Base-by-base conservation (phyloP, 164 flowering plant genomes). In the Buxus sempervirens region DNA sequence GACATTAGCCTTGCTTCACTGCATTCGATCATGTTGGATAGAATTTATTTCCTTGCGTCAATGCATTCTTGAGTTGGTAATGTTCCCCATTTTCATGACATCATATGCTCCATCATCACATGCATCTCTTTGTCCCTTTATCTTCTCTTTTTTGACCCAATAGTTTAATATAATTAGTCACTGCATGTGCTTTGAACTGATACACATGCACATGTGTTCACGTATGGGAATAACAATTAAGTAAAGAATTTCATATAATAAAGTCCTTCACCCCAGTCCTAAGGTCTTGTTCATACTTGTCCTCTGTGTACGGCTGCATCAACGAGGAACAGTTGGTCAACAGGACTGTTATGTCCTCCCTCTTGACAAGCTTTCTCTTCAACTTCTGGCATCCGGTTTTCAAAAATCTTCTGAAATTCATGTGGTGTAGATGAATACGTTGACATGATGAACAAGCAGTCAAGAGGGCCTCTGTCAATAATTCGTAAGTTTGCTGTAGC, bases 401-500 rank as follows among this genome's bases (percentile, higher is more conserved):
- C n/a, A n/a, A n/a, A n/a, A n/a, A n/a, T n/a, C n/a, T n/a, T n/a
- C n/a, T n/a, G n/a, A n/a, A n/a, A n/a, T n/a, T n/a, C n/a, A n/a
- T n/a, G n/a, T n/a, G n/a, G n/a, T n/a, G n/a, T n/a, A n/a, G n/a
- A n/a, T n/a, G n/a, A n/a, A n/a, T n/a, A n/a, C 3, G 98, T 95
- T 13, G 93, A 57, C 78, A 95, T 89, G 74, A 92, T 89, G 62
- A 95, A 96, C 26, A 95, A 81, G 36, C 97, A 90, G 61, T 95
- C 96, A 22, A 95, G 94, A 48, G 92, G 72, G 68, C 82, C 82
- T 1, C 82, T 41, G 65, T 76, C 88, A 32, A 98, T 92, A 70
- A 89, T 91, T 27, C 98, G 97, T 79, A 96, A 70, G 79, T 93
- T 95, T 54, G 98, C 90, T 21, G 99, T 98, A 21, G 92, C 98